Base-by-base conservation (phyloP, 202 grass and related monocot species). In the Elaeis oleifera region DNA sequence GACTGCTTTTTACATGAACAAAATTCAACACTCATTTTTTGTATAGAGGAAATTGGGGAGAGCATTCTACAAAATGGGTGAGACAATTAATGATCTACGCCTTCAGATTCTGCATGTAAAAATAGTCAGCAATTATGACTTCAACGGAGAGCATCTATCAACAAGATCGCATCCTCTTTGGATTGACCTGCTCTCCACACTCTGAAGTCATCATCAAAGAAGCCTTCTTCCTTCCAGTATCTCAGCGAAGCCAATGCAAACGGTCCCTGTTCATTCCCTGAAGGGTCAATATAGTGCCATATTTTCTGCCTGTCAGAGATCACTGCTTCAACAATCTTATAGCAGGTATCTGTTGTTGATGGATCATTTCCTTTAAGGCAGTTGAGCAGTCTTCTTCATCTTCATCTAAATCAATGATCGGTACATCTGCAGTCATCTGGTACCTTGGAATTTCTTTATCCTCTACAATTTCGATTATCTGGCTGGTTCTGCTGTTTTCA, bases 261-360 rank as follows among this genome's bases (percentile, higher is more conserved):
- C 53, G 92, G 82, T 3, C 92, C 92, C 23, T 53, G 87, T 2
- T 63, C 8, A 4, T 24, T 15, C 27, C 76, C 87, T 31, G 48
- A 23, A 16, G 79, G 84, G 58, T 91, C 92, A 8, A 19, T 0
- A 51, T 97, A 97, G 58, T 81, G 21, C 92, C 87, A 96, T 49
- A 66, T 16, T 50, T 1, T 1, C 0, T 44, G 36, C 6, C 36
- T 44, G 8, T 44, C 36, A 44, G 36, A 13, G 36, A 44, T 11
- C 36, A 44, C 9, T 14, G 36, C 36, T 13, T 44, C 36, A 1
- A 9, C 36, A 44, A 44, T 44, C 36, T 44, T 5, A 44, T 14
- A 44, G 36, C 36, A 44, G 1, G 36, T 3, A 44, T 44, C 36
- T 13, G 11, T 13, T 44, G 36, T 44, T 44, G 1, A 44, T 14